Evolutionary conservation across 2,329 filamentous ascomycete species (phyloP), one percentile per base, ranked within the genome.

Genomic region (Cyphellophora europaea): DNA sequence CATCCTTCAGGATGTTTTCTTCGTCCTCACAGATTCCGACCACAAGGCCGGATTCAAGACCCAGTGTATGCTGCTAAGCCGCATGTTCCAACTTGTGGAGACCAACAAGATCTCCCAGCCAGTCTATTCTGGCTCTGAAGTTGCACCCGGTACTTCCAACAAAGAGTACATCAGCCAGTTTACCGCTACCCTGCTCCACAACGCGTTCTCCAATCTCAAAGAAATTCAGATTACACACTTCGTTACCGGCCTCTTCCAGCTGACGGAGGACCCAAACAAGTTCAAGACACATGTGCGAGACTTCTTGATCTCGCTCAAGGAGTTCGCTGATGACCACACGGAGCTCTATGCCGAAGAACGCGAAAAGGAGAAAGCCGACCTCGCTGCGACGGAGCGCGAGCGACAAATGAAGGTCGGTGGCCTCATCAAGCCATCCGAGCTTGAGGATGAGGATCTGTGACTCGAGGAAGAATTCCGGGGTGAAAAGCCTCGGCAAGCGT

Each of bases 11-110:
- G 91, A 98, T 52, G 87, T 98, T 11, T 93, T 98, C 71, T 98
- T 95, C 53, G 91, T 98, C 27, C 74, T 98, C 33, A 96, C 91
- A 1, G 91, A 98, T 55, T 89, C 82, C 41, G 91, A 98, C 52
- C 91, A 98, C 72, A 98, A 98, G 69, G 91, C 91, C 42, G 91
- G 91, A 1, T 98, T 98, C 71, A 98, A 98, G 71, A 91, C 88
- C 6, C 91, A 98, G 65, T 88, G 88, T 3, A 82, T 91, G 74
- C 69, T 98, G 32, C 66, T 98, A 42, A 87, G 91, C 51, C 83
- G 88, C 53, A 88, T 98, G 74, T 94, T 98, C 66, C 93, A 88
- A 69, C 87, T 95, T 37, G 79, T 95, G n/a, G 77, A 88, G 48
- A 70, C 76, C 17, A 81, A 87, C 36, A 95, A 94, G 71, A 87